phyloP scores from a whole-genome alignment of 2,329 filamentous ascomycete genomes.

The Fusarium buxicola region DNA sequence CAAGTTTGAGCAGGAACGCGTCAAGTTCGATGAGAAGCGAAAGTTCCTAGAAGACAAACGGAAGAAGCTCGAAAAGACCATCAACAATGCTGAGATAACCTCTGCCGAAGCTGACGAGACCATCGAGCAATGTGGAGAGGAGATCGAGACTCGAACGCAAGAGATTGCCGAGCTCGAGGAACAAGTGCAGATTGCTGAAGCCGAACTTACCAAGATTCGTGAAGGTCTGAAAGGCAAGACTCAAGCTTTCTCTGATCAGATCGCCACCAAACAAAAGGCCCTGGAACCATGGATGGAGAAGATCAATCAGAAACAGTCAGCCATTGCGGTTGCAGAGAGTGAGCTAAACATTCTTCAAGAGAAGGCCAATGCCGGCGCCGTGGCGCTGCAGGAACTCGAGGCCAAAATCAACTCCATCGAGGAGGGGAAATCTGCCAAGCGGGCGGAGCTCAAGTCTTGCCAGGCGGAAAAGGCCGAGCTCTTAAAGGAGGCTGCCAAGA shows the following conservation, averaged over 20 bases:
- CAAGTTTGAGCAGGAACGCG: constrained; percentile 93
- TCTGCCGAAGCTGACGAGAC: constrained; percentile 80
- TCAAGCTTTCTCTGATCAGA: constrained; percentile 91
- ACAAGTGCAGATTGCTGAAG: constrained; percentile 81
- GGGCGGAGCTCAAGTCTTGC: constrained; percentile 79
- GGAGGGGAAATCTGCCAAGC: constrained; percentile 76
- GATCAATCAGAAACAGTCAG: constrained; percentile 95
- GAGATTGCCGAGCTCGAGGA: constrained; percentile 82
- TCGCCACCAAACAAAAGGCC: constrained; percentile 90
- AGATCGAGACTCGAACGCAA: constrained; percentile 80
- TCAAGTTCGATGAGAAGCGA: constrained; percentile 97
- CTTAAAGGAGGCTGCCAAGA: constrained; percentile 78
- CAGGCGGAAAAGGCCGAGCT: constrained; percentile 78
- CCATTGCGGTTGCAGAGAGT: constrained; percentile 93
- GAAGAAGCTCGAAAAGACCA: constrained; percentile 93
- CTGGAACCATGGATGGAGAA: constrained; percentile 97
- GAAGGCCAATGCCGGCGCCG: constrained; percentile 86
- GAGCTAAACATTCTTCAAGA: constrained; percentile 93
- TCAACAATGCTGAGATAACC: constrained; percentile 79
- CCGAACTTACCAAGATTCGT: constrained; percentile 83
- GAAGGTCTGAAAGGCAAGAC: constrained; percentile 95
- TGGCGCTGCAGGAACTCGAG: constrained; percentile 85
- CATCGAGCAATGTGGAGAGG: constrained; percentile 80
- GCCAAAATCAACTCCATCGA: constrained; percentile 81
- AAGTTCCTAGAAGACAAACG: constrained; percentile 93